These are phyloP conservation scores for Cucurbita pepo DNA, from an alignment of 306 rosid genomes.

Conservation along the genomic window DNA sequence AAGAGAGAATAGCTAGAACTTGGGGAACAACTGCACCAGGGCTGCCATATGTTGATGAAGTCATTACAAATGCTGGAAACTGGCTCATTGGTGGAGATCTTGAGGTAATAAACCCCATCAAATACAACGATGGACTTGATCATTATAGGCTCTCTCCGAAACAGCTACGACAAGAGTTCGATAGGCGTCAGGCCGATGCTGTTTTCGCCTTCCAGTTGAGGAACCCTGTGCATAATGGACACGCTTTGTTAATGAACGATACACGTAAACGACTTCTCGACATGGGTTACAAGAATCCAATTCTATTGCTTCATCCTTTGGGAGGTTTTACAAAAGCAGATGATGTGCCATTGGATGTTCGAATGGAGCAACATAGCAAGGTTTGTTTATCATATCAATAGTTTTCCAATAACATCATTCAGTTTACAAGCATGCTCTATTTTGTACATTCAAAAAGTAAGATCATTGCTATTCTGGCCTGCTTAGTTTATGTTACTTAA, in stretches of 20 bases:
- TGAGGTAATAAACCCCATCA: conserved; percentile 64
- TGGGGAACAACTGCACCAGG: conserved; percentile 94
- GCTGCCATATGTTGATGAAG: conserved; percentile 79
- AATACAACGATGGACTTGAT: conserved; percentile 81
- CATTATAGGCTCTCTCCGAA: conserved; percentile 80
- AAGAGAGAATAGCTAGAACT: conserved; percentile 93
- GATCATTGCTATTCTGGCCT: background rate
- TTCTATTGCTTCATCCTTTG: conserved; percentile 84
- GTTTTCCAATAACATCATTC: background rate
- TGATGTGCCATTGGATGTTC: conserved; percentile 92
- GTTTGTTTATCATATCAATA: conserved; percentile 14
- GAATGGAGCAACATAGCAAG: conserved; percentile 99
- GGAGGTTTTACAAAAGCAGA: conserved; percentile 91
- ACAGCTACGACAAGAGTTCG: conserved; percentile 80
- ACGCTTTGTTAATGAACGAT: conserved; percentile 89
- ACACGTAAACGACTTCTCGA: conserved; percentile 69
- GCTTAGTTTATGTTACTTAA: background rate
- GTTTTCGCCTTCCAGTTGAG: conserved; percentile 92
- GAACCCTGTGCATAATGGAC: conserved; percentile 95
- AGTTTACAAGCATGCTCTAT: background rate
- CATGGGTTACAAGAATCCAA: conserved; percentile 89
- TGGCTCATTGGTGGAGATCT: conserved; percentile 95
- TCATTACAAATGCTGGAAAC: conserved; percentile 66
- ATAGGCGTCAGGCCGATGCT: conserved; percentile 76
- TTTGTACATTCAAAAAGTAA: background rate